These are phyloP conservation scores for Neurospora sp. DNA, from an alignment of 2,329 filamentous ascomycete species.

Conservation along the genomic window DNA sequence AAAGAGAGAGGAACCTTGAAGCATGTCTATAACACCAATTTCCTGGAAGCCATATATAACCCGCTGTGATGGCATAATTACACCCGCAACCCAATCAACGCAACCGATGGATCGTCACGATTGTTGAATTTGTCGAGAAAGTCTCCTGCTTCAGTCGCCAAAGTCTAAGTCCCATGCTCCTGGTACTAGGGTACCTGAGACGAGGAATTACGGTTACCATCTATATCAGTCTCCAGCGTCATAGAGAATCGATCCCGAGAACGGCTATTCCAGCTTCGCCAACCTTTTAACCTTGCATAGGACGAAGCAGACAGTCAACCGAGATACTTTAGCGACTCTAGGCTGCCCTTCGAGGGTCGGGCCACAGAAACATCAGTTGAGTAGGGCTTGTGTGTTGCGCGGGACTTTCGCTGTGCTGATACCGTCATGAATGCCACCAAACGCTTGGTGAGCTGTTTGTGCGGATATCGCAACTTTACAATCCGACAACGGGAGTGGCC, in stretches of 20 bases:
- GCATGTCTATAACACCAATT: conserved; percentile 11
- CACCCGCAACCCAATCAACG: not conserved
- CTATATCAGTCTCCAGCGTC: not conserved
- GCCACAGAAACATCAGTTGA: not conserved
- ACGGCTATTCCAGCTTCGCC: not conserved
- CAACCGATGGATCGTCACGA: not conserved
- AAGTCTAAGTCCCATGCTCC: not conserved
- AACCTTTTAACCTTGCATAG: not conserved
- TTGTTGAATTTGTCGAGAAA: not conserved
- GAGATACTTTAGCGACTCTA: not conserved
- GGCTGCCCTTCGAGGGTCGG: not conserved
- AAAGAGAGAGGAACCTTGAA: not conserved
- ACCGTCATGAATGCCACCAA: not conserved
- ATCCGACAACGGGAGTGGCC: not conserved
- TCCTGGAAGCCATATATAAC: conserved; percentile 1
- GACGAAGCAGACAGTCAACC: not conserved
- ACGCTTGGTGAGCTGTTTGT: not conserved
- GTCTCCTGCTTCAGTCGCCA: not conserved
- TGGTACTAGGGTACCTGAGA: not conserved
- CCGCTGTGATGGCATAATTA: not conserved
- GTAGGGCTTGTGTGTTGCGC: not conserved
- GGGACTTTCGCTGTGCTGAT: not conserved
- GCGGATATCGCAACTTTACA: not conserved
- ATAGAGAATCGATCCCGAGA: not conserved
- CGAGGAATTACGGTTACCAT: not conserved